A percentile compares a stretch with the other conserved stretches of the same genome.
Conservation (phyloP, 2,329 filamentous ascomycete genomes). For the Epichloe brachyelytri region DNA sequence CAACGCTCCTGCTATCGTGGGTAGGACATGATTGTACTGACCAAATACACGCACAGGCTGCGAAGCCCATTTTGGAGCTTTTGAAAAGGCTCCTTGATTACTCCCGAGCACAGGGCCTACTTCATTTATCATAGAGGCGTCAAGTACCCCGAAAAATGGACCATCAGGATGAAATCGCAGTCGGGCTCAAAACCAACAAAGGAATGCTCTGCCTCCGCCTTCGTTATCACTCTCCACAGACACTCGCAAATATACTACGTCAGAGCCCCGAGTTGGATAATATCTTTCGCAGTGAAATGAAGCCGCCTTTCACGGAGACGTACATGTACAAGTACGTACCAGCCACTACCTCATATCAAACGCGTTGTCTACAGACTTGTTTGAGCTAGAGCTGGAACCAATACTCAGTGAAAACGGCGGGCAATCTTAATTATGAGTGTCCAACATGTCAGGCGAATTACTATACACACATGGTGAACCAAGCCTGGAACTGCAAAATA, state of each 20-base stretch:
- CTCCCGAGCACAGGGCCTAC: background rate
- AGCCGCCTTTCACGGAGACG: background rate
- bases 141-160: background rate
- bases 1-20: background rate
- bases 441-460: background rate
- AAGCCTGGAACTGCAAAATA: background rate
- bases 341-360: background rate
- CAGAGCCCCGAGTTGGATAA: background rate
- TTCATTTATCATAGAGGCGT: background rate
- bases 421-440: background rate
- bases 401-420: background rate
- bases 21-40: background rate
- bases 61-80: slow-evolving; percentile 75
- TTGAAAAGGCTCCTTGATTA: slow-evolving; percentile 55
- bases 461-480: background rate
- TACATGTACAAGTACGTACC: background rate
- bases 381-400: background rate
- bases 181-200: background rate
- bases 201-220: background rate
- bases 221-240: background rate
- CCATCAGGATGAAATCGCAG: background rate
- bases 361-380: background rate
- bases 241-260: background rate
- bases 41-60: slow-evolving; percentile 41
- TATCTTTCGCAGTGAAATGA: background rate